Percentiles rank a stretch among this genome's conserved stretches.
Evolutionary conservation across 1,284 basidiomycete genomes (phyloP).

Genomic region (Ganoderma lucidum): DNA sequence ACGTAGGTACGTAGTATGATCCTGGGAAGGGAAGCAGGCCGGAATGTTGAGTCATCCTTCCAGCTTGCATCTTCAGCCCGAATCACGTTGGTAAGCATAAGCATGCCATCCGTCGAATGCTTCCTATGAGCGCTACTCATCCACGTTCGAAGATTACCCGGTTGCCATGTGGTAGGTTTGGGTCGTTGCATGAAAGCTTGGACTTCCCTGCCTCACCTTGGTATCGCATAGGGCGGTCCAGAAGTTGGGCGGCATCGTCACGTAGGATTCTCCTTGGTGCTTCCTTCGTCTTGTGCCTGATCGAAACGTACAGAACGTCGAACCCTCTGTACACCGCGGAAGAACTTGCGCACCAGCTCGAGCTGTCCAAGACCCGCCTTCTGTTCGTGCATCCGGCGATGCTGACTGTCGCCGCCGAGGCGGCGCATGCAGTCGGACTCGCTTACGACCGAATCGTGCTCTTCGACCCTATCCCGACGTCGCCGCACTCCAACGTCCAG

Average conservation of each 20-base stretch:
- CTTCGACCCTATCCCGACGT: constrained; percentile 44
- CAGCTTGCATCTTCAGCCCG: constrained; percentile 44
- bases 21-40: constrained; percentile 4
- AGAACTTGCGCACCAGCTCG: constrained; percentile 56
- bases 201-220: neutral
- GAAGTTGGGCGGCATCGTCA: constrained; percentile 70
- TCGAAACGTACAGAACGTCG: constrained; percentile 9
- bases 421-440: constrained; percentile 54
- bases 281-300: neutral
- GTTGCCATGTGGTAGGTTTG: constrained; percentile 58
- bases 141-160: constrained; percentile 62
- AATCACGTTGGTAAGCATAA: constrained; percentile 40
- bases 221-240: constrained; percentile 59
- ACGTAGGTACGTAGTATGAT: constrained; percentile 22
- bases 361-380: constrained; percentile 57
- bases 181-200: neutral
- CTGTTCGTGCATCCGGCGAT: constrained; percentile 62
- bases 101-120: neutral
- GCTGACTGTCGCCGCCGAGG: constrained; percentile 56
- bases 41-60: constrained; percentile 25
- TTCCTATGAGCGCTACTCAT: neutral
- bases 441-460: constrained; percentile 59
- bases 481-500: constrained; percentile 26
- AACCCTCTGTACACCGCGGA: constrained; percentile 18
- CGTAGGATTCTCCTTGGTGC: constrained; percentile 46